Percentiles rank a stretch among this genome's conserved stretches.
phyloP scores from a whole-genome alignment of 768 basidiomycete species.

The Coprinellus aureogranulatus region DNA sequence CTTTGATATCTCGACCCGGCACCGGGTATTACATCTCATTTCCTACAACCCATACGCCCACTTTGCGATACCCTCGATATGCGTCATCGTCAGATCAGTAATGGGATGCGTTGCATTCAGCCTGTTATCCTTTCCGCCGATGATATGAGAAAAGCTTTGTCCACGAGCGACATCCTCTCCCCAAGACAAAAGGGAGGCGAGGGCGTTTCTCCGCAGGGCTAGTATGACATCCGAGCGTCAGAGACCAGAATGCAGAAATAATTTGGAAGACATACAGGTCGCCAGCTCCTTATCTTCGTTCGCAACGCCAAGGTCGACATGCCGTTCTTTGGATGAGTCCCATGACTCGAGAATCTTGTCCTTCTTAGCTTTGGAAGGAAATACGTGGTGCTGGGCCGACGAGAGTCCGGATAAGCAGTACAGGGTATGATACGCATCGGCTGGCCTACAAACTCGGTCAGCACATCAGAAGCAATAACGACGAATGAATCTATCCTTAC shows the following conservation, averaged over 20 bases:
- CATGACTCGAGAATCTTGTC: constrained; percentile 19
- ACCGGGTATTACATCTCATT: background rate
- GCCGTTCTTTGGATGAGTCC: constrained; percentile 8
- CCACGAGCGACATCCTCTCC: constrained; percentile 16
- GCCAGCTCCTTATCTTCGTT: background rate
- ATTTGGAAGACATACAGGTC: background rate
- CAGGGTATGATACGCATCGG: constrained; percentile 94
- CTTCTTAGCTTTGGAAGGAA: constrained; percentile 35
- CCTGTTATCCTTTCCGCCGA: constrained; percentile 26
- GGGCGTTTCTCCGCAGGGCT: constrained; percentile 2
- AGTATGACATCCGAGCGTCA: background rate
- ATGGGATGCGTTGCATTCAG: constrained; percentile 36
- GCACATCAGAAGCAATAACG: background rate
- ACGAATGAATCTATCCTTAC: constrained; percentile 38
- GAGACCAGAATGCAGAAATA: background rate
- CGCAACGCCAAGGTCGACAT: background rate
- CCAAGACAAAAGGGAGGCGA: constrained; percentile 28
- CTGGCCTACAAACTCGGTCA: constrained; percentile 42
- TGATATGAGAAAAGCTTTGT: constrained; percentile 18
- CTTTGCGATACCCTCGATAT: constrained; percentile 29
- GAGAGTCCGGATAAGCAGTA: constrained; percentile 93
- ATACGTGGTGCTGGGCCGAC: constrained; percentile 78
- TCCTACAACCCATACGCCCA: constrained; percentile 22
- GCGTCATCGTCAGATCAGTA: constrained; percentile 35
- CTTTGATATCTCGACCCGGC: background rate